Base-by-base conservation (phyloP, 2,329 filamentous ascomycete genomes). In the Neophaeococcomyces mojaviensis region DNA sequence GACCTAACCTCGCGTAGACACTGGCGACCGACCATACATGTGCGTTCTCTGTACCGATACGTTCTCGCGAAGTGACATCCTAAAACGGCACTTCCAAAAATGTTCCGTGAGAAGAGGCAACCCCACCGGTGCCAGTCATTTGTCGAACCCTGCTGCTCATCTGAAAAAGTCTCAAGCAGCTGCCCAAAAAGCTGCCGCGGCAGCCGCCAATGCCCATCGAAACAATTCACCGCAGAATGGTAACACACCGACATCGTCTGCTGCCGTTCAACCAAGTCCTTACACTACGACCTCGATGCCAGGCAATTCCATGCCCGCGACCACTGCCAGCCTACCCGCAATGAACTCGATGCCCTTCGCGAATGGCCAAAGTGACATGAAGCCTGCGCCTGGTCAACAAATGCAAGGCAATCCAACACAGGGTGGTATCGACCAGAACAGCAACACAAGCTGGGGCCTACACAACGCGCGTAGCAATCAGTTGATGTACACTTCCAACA, bases 1-100 rank as follows among this genome's bases (percentile, higher is more conserved):
- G 56, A 73, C 60, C 44, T 54, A 47, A 44, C 18, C 34, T 46
- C 20, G n/a, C 47, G 37, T 59, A 95, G 90, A 98, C 72, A 97
- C 92, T 51, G 92, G 92, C 61, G 90, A 97, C 67, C 87, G 92
- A 56, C 92, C 92, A 47, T 98, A 98, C 72, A 94, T 94, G 81
- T 98, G 92, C 70, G 87, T 94, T 55, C 76, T 98, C 42, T 98
- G 92, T 75, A 88, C 92, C 66, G 92, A 97, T 68, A 97, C 89
- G 28, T 98, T 98, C 69, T 95, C 88, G 39, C 84, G 92, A 65
- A 95, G 88, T 75, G 92, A 98, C 64, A 97, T 98, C 55, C 73
- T 98, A 60, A 98, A 98, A 76, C 87, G 92, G 55, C 92, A 98
- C 71, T 98, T 97, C 70, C 89, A 96, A 68, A 98, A 98, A 74